These are phyloP conservation scores for Stereocaulon alpinum DNA, from an alignment of 495 filamentous ascomycete species.

Conservation along the genomic window DNA sequence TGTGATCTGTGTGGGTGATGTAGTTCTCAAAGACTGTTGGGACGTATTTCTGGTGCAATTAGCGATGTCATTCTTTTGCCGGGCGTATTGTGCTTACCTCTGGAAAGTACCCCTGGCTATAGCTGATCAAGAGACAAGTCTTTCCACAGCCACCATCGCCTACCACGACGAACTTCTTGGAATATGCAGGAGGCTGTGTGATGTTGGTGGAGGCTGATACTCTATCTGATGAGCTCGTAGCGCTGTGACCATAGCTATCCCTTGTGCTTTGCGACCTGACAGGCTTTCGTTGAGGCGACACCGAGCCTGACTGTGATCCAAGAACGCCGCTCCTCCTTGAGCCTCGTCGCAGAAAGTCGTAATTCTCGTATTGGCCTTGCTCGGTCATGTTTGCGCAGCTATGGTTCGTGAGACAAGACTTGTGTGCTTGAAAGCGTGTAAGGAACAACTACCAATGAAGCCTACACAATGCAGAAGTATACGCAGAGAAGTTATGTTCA, in stretches of 20 bases:
- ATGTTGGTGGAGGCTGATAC: conserved; percentile 73
- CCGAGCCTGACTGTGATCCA: conserved; percentile 34
- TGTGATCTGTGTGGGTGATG: conserved; percentile 89
- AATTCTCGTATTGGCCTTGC: conserved; percentile 41
- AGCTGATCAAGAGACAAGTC: conserved; percentile 96
- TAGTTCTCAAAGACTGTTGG: conserved; percentile 99
- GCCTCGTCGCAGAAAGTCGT: conserved; percentile 41
- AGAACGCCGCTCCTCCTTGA: conserved; percentile 29
- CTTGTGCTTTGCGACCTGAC: conserved; percentile 51
- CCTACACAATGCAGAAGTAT: neutral
- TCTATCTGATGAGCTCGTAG: conserved; percentile 52
- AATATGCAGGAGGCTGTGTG: conserved; percentile 82
- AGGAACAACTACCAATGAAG: neutral
- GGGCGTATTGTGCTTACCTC: conserved; percentile 52
- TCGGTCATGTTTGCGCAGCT: conserved; percentile 33
- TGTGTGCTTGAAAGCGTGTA: neutral
- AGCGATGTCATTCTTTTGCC: conserved; percentile 3
- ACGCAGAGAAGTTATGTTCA: neutral
- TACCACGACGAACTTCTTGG: conserved; percentile 98
- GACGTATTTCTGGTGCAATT: conserved; percentile 78
- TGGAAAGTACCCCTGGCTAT: conserved; percentile 95
- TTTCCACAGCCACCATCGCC: conserved; percentile 97
- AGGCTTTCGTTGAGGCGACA: conserved; percentile 39
- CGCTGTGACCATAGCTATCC: conserved; percentile 70
- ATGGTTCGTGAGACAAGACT: neutral